A percentile compares a stretch with the other conserved stretches of the same genome.
phyloP scores from a whole-genome alignment of 805 yeast genomes.

The Wickerhamomyces alni region DNA sequence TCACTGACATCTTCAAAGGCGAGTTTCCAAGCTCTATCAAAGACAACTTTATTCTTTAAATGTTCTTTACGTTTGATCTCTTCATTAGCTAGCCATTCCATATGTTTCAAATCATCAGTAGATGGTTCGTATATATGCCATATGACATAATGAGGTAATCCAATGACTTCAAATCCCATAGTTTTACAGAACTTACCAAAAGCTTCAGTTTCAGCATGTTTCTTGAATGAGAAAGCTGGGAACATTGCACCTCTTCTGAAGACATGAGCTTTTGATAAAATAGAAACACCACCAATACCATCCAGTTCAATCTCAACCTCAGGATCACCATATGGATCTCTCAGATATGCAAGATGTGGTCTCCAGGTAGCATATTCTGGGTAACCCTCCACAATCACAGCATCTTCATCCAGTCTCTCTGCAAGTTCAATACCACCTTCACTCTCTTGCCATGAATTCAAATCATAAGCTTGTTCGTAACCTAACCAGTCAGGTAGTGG shows the following conservation, averaged over 20 bases:
- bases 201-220: slow-evolving; percentile 97
- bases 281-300: slow-evolving; percentile 97
- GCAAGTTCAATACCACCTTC: slow-evolving; percentile 81
- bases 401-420: slow-evolving; percentile 77
- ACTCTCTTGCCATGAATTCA: slow-evolving; percentile 82
- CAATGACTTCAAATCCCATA: slow-evolving; percentile 84
- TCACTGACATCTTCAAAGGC: slow-evolving; percentile 74
- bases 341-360: slow-evolving; percentile 89
- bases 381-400: slow-evolving; percentile 95
- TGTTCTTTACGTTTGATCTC: slow-evolving; percentile 61
- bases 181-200: slow-evolving; percentile 84
- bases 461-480: slow-evolving; percentile 77
- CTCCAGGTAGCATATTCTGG: slow-evolving; percentile 98
- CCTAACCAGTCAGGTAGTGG: slow-evolving; percentile 85
- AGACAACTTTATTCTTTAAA: slow-evolving; percentile 55
- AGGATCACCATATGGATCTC: slow-evolving; percentile 94
- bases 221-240: slow-evolving; percentile 94
- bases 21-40: slow-evolving; percentile 65
- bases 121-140: slow-evolving; percentile 98
- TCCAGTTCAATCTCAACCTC: slow-evolving; percentile 90
- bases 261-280: slow-evolving; percentile 79
- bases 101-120: slow-evolving; percentile 78
- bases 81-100: slow-evolving; percentile 87
- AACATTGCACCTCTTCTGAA: slow-evolving; percentile 87
- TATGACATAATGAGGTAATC: slow-evolving; percentile 89